These are phyloP conservation scores for Hyphopichia homilentoma DNA, from an alignment of 805 yeast genomes.

Conservation along the genomic window DNA sequence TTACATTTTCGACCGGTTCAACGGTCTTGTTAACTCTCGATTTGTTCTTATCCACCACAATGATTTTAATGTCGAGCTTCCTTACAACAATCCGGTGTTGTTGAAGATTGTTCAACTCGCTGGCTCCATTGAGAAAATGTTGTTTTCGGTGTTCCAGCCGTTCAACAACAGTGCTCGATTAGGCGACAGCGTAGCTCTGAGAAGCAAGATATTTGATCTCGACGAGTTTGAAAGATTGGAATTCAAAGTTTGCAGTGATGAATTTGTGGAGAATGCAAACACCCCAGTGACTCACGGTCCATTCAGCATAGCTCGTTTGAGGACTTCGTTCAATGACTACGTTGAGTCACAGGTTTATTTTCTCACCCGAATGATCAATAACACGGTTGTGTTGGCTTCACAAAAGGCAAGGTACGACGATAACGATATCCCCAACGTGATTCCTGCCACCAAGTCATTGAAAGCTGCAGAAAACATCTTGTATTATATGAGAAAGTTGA, in stretches of 20 bases:
- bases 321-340: constrained; percentile 10
- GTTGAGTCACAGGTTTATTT: constrained; percentile 18
- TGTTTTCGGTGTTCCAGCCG: constrained; percentile 20
- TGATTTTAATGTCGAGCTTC: constrained; percentile 32
- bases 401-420: constrained; percentile 26
- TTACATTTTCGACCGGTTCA: constrained; percentile 29
- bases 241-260: constrained; percentile 21
- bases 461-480: constrained; percentile 24
- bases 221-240: constrained; percentile 25
- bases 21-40: constrained; percentile 24
- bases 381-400: constrained; percentile 19
- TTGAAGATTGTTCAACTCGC: constrained; percentile 25
- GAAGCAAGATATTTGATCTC: constrained; percentile 16
- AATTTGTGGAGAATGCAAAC: constrained; percentile 6
- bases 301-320: too few relatives aligned
- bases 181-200: constrained; percentile 7
- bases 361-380: constrained; percentile 24
- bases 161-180: constrained; percentile 12
- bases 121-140: constrained; percentile 21
- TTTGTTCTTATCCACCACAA: constrained; percentile 24
- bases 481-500: constrained; percentile 18
- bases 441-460: constrained; percentile 20
- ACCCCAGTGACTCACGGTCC: background rate
- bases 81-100: constrained; percentile 20
- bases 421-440: constrained; percentile 14